Evolutionary conservation across 1,284 basidiomycete species (phyloP), one percentile per base, ranked within the genome.

Genomic region (Cutaneotrichosporon curvatum): DNA sequence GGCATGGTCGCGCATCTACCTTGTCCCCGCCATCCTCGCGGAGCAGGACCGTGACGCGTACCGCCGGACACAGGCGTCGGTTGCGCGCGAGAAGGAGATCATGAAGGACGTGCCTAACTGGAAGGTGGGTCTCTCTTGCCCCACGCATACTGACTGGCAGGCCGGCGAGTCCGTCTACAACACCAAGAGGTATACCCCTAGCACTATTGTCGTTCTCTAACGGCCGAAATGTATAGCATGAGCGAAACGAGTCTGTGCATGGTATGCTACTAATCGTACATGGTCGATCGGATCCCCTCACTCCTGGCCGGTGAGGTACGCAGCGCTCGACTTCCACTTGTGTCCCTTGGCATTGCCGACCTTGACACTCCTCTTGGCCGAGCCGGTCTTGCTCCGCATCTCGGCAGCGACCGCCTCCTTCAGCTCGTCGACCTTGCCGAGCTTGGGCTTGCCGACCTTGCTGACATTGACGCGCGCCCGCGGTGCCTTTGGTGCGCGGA

Each of bases 91-190:
- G 73, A 80, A 79, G 73, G 84, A 83, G 75, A 89, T 97, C 65
- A 98, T 98, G 92, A 88, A 87, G 75, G 87, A 91, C 63, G 90
- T 96, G 33, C 79, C 79, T 45, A 88, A 82, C 45, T 98, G 94
- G 94, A 83, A 89, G 87, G 90, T 91, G 72, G 69, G 86, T 79
- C 18, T 12, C 36, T 8, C 16, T 37, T 18, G 6, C 20, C 16
- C 15, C 20, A 9, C 28, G 5, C 12, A 8, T 34, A 32, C 36
- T 43, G 40, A 45, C 40, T 8, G 12, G 11, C 52, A 86, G 85
- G 76, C 76, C 45, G 86, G 85, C 40, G 82, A 87, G 77, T 83
- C 82, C 66, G 82, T 88, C 18, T 96, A 95, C 79, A 80, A 88
- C 78, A 83, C 83, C 55, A 76, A 82, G 51, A 80, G 81, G 64